Evolutionary conservation across 176 grass and related monocot species (phyloP).

Genomic region (Avena sativa): DNA sequence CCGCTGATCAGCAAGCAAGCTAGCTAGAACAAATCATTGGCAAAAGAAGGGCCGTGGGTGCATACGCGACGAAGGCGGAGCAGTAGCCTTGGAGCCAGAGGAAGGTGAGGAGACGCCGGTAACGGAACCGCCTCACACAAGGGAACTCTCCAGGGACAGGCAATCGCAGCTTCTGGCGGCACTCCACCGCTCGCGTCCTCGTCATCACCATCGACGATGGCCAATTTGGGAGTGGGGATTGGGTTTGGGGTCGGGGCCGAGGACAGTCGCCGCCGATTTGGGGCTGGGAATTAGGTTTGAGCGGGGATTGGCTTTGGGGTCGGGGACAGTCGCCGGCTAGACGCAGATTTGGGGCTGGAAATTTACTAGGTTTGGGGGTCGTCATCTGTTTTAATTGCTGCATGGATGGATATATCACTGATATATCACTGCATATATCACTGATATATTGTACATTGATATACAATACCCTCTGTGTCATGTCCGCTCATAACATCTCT

Average conservation of each 20-base stretch:
- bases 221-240: too few species aligned
- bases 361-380: background rate
- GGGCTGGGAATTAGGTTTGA: too few species aligned
- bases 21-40: background rate
- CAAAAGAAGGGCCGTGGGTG: background rate
- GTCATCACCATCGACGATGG: background rate
- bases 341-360: background rate
- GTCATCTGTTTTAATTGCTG: too few species aligned
- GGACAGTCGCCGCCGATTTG: too few species aligned
- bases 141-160: background rate
- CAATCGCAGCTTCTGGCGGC: background rate
- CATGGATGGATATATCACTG: too few species aligned
- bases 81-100: conserved; percentile 9
- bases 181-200: background rate
- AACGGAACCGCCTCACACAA: background rate
- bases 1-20: background rate
- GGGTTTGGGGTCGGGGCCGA: too few species aligned
- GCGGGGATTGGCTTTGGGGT: background rate
- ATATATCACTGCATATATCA: too few species aligned
- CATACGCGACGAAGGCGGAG: conserved; percentile 5
- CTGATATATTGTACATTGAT: too few species aligned
- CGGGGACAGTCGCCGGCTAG: background rate
- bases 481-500: too few species aligned
- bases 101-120: conserved; percentile 13
- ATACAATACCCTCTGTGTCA: too few species aligned